Conservation (phyloP, 352 stramenopile species). For the Globisporangium parvum region DNA sequence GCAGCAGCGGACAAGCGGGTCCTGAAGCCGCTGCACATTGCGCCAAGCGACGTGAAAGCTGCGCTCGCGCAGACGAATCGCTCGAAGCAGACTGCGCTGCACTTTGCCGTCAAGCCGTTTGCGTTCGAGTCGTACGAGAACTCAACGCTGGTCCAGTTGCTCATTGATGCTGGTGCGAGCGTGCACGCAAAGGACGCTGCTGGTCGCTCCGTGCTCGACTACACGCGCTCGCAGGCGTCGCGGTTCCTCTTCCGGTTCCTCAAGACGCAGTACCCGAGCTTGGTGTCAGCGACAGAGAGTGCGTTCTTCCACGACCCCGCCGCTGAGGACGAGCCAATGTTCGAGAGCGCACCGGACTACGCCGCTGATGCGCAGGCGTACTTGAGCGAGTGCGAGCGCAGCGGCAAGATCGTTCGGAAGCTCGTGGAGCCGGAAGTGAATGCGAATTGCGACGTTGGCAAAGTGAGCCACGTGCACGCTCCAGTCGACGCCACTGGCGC, state of each 20-base stretch:
- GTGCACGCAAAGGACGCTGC: conserved; percentile 29
- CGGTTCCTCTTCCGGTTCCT: conserved; percentile 53
- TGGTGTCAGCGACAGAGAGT: conserved; percentile 19
- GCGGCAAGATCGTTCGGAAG: conserved; percentile 50
- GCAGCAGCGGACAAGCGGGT: conserved; percentile 21
- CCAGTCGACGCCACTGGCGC: conserved; percentile 21
- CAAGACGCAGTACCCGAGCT: conserved; percentile 25
- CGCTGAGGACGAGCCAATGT: conserved; percentile 18
- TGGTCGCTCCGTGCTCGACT: conserved; percentile 44
- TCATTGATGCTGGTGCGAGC: conserved; percentile 36
- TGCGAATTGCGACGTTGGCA: conserved; percentile 54
- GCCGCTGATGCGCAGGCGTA: conserved; percentile 43
- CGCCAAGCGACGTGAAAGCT: conserved; percentile 29
- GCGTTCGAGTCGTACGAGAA: conserved; percentile 71
- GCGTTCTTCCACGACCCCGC: conserved; percentile 20
- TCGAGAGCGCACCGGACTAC: conserved; percentile 31
- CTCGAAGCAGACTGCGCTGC: conserved; percentile 40
- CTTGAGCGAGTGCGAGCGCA: conserved; percentile 38
- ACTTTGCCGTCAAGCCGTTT: conserved; percentile 56
- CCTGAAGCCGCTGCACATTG: conserved; percentile 40
- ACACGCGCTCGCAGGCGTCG: conserved; percentile 44
- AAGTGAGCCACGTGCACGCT: conserved; percentile 36
- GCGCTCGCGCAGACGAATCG: conserved; percentile 39
- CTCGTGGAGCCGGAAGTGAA: conserved; percentile 41
- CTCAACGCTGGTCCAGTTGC: conserved; percentile 31